Base-by-base conservation (phyloP, 2,329 filamentous ascomycete species). In the Colletotrichum melonis region DNA sequence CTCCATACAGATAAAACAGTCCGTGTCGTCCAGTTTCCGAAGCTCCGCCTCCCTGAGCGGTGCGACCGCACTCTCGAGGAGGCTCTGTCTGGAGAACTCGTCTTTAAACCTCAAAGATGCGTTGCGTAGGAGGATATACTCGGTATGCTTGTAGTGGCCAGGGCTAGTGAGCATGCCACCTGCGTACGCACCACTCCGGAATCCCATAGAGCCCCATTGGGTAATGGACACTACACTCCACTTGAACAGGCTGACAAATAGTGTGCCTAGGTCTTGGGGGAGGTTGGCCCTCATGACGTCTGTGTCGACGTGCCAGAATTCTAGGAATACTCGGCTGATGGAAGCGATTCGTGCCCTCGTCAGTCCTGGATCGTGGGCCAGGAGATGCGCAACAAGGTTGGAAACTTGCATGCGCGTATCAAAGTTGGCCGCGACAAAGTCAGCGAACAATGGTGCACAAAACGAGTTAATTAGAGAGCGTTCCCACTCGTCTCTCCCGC, bases 1-100 rank as follows among this genome's bases (percentile, higher is more conserved):
- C 59, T 72, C 52, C 22, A 6, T 28, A 8, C 71, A 73, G 24
- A 55, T 6, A 16, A 46, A 14, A 42, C 67, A 73, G 4, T 49
- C 57, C 22, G 11, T 19, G 5, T 56, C 8, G 16, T 26, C 22
- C 35, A 67, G 55, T 9, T 26, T 22, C 12, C 32, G 46, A 8
- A 72, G 8, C n/a, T 71, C 60, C 2, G 12, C 55, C 12, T 28
- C 12, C 42, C 42, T 52, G 4, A 72, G 57, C 12, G 52, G 35
- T 2, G 14, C 32, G 8, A 62, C 24, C 1, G 49, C 56, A 19
- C 24, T n/a, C 14, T 62, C 42, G 9, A 73, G 57, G 32, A 32
- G 35, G 6, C 5, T 9, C 24, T 26, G 24, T n/a, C 59, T 42
- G 11, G 22, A 19, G 6, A 32, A 9, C 30, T 73, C 67, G 58